phyloP scores from a whole-genome alignment of 2,329 filamentous ascomycete genomes.

The Alternaria consortialis region DNA sequence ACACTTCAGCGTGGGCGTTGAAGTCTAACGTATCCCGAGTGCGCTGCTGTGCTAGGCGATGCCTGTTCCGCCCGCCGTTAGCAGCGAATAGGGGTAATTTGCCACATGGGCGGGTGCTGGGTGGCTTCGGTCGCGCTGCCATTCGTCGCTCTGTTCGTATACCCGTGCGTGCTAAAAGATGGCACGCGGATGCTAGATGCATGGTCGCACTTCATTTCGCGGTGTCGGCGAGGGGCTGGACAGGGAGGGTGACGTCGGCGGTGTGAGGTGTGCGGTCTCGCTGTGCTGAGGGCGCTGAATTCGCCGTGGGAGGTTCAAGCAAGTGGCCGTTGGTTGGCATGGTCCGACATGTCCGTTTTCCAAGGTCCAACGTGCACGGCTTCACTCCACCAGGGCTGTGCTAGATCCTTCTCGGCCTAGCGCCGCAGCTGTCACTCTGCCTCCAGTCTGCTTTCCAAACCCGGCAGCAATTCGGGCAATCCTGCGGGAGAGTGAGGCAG shows the following conservation, averaged over 20 bases:
- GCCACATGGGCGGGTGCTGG: conserved; percentile 13
- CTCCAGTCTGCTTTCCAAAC: conserved; percentile 1
- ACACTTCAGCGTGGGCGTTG: conserved; percentile 17
- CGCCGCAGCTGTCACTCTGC: neutral
- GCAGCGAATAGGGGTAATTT: conserved; percentile 21
- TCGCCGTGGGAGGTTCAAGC: neutral
- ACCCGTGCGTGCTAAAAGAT: conserved; percentile 9
- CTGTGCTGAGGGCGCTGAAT: neutral
- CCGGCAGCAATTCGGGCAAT: conserved; percentile 6
- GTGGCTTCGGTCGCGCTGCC: conserved; percentile 12
- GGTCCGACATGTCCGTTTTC: neutral
- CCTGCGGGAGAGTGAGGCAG: conserved; percentile 2
- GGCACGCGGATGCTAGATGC: conserved; percentile 2
- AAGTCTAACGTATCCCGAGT: conserved; percentile 4
- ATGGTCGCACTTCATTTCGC: conserved; percentile 5
- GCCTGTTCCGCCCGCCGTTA: conserved; percentile 9
- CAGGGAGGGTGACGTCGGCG: conserved; percentile 3
- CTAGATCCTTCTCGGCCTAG: neutral
- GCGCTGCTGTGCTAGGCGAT: conserved; percentile 2
- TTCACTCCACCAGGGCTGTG: neutral
- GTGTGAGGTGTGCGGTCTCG: neutral
- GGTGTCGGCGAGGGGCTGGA: neutral
- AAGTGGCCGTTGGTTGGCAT: conserved; percentile 1
- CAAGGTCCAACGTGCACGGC: neutral
- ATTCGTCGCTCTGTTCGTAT: conserved; percentile 10